Conservation (phyloP, 148 eudicot genomes). For the Vaccinium myrtillus region DNA sequence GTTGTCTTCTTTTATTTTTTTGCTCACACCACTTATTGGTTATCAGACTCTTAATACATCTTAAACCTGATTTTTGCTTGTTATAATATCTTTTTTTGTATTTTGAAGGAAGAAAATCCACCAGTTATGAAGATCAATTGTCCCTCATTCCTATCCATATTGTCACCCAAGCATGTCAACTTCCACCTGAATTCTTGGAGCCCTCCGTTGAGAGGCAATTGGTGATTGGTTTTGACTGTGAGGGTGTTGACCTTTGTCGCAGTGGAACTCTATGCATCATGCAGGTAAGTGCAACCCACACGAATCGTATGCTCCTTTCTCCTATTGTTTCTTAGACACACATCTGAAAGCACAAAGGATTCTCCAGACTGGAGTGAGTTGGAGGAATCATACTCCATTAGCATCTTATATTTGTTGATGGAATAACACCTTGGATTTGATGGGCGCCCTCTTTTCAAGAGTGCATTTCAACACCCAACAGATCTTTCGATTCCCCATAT, state of each 20-base stretch:
- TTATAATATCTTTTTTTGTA: slow-evolving; percentile 1
- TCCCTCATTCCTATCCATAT: slow-evolving; percentile 68
- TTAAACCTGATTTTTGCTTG: background rate
- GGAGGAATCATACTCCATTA: background rate
- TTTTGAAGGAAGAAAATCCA: slow-evolving; percentile 46
- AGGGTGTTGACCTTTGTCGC: slow-evolving; percentile 93
- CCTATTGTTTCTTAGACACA: no score
- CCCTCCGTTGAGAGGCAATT: slow-evolving; percentile 57
- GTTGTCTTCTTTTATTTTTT: no score
- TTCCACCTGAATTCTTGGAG: slow-evolving; percentile 72
- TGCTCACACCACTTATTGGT: background rate
- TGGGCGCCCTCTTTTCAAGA: background rate
- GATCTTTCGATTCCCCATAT: background rate
- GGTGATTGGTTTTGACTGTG: slow-evolving; percentile 89
- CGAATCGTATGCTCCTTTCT: no score
- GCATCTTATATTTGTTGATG: background rate
- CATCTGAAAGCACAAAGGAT: no score
- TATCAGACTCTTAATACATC: background rate
- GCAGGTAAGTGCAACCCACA: slow-evolving; percentile 52
- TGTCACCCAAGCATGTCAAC: slow-evolving; percentile 70
- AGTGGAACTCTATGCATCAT: slow-evolving; percentile 78
- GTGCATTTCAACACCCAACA: background rate
- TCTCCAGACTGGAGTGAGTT: no score
- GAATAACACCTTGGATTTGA: background rate
- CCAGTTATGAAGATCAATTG: slow-evolving; percentile 27